Evolutionary conservation across 2,329 filamentous ascomycete genomes (phyloP).

Genomic region (Eutypella sp.): DNA sequence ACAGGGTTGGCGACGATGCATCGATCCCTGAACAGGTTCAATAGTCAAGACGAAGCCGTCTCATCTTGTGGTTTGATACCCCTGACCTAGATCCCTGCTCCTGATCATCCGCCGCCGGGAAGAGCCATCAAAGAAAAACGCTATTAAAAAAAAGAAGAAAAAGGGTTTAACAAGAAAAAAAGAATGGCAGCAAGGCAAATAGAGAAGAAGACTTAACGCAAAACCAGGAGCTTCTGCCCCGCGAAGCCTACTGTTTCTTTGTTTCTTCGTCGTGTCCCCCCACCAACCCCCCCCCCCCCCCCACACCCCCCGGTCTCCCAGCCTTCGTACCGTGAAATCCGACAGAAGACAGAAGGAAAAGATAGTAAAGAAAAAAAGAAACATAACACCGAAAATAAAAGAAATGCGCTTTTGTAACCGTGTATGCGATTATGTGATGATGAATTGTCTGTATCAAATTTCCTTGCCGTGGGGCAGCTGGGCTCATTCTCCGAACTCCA

Average conservation of each 20-base stretch:
- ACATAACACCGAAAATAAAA: background rate
- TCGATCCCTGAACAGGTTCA: too few relatives aligned
- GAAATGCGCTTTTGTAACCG: too few relatives aligned
- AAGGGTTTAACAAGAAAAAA: too few relatives aligned
- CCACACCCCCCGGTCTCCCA: too few relatives aligned
- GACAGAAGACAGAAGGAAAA: background rate
- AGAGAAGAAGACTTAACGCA: too few relatives aligned
- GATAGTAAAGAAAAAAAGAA: too few relatives aligned
- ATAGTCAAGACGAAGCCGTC: background rate
- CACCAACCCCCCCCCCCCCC: too few relatives aligned
- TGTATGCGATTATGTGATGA: conserved; percentile 6
- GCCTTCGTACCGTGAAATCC: too few relatives aligned
- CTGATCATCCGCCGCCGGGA: background rate
- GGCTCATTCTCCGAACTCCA: conserved; percentile 25
- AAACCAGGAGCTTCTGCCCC: too few relatives aligned
- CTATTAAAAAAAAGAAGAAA: background rate
- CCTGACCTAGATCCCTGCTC: background rate
- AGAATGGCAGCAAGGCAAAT: too few relatives aligned
- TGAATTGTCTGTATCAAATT: conserved; percentile 6
- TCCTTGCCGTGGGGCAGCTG: conserved; percentile 22
- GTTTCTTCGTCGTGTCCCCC: background rate
- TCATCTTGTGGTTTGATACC: background rate
- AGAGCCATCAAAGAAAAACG: background rate
- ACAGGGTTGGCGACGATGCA: too few relatives aligned
- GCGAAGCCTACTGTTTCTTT: background rate